Evolutionary conservation across 805 yeast species (phyloP).

Genomic region (Phaffomyces antillensis): DNA sequence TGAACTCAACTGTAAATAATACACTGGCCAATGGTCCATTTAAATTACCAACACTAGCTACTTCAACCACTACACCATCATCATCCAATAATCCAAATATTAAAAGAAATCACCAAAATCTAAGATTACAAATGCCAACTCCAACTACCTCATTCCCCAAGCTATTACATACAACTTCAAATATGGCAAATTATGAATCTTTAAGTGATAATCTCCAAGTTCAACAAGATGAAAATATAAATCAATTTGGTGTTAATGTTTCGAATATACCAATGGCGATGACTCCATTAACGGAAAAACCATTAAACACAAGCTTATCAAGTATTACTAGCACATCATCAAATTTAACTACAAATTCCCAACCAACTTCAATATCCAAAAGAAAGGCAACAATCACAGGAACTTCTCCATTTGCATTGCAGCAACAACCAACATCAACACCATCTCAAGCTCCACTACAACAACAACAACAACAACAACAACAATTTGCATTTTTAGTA

Average conservation of each 20-base stretch:
- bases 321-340: background rate
- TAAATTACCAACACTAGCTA: background rate
- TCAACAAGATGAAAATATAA: conserved; percentile 37
- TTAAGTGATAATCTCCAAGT: background rate
- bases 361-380: conserved; percentile 2
- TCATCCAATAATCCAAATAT: conserved; percentile 1
- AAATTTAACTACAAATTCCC: background rate
- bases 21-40: background rate
- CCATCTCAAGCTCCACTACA: conserved; percentile 5
- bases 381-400: conserved; percentile 9
- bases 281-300: conserved; percentile 74
- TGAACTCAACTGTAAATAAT: conserved; percentile 14
- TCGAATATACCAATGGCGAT: conserved; percentile 52
- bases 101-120: conserved; percentile 43
- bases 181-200: conserved; percentile 13
- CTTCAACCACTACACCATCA: background rate
- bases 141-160: conserved; percentile 40
- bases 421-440: conserved; percentile 2
- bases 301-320: conserved; percentile 9
- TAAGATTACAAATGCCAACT: conserved; percentile 69
- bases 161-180: conserved; percentile 29
- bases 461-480: conserved; percentile 3
- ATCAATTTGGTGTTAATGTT: conserved; percentile 62
- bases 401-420: conserved; percentile 1
- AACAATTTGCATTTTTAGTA: conserved; percentile 1